Percentiles rank a stretch among this genome's conserved stretches.
Evolutionary conservation across 805 yeast genomes (phyloP).

Genomic region (Suhomyces prunicola): DNA sequence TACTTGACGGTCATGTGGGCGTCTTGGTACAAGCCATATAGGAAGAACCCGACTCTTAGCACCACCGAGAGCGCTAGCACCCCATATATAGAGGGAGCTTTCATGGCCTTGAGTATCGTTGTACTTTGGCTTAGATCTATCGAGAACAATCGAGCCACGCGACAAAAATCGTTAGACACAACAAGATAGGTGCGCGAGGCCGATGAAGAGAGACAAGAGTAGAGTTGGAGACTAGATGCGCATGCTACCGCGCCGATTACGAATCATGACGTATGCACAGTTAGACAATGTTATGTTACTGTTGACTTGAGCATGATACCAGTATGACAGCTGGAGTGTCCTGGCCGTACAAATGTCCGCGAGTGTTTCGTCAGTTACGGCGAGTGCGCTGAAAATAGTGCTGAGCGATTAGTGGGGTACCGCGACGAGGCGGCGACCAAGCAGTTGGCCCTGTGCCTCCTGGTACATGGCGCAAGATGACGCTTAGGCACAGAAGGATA

Average conservation of each 20-base stretch:
- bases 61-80: conserved; percentile 14
- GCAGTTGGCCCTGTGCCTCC: too few species aligned
- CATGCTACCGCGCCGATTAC: too few species aligned
- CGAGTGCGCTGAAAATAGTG: not conserved
- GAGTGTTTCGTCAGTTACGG: not conserved
- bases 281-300: too few species aligned
- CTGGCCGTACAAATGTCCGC: not conserved
- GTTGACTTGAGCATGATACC: too few species aligned
- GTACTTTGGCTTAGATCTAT: not conserved
- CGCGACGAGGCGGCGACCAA: not conserved
- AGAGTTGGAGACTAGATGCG: too few species aligned
- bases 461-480: too few species aligned
- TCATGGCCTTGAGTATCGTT: not conserved
- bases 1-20: conserved; percentile 71
- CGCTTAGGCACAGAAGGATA: too few species aligned
- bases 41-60: conserved; percentile 60
- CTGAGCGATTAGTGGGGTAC: not conserved
- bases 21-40: conserved; percentile 87
- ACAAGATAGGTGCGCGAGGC: too few species aligned
- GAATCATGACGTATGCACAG: too few species aligned
- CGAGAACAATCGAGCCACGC: not conserved
- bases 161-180: too few species aligned
- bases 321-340: too few species aligned
- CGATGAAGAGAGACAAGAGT: too few species aligned
- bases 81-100: not conserved